Conservation (phyloP, 805 yeast genomes). For the Debaryomyces prosopidis region DNA sequence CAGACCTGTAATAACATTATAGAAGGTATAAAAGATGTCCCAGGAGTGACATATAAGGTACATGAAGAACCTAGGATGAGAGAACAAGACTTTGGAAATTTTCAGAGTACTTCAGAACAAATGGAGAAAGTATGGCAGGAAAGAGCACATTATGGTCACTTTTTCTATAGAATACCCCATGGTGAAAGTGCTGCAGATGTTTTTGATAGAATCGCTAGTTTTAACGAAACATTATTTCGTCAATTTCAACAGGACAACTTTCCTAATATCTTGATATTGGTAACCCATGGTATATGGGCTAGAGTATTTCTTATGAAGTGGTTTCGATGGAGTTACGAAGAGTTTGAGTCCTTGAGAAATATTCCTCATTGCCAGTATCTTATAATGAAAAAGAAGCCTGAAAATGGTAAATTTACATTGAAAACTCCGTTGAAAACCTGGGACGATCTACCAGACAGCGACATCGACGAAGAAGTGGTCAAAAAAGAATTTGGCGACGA, state of each 20-base stretch:
- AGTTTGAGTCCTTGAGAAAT: slow-evolving; percentile 79
- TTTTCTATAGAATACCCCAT: slow-evolving; percentile 83
- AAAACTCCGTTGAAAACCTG: slow-evolving; percentile 68
- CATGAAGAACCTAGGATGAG: slow-evolving; percentile 90
- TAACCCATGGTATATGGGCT: slow-evolving; percentile 94
- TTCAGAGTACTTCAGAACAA: slow-evolving; percentile 72
- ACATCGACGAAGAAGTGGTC: slow-evolving; percentile 38
- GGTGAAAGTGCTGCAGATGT: slow-evolving; percentile 98
- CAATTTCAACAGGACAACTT: slow-evolving; percentile 70
- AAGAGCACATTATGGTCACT: slow-evolving; percentile 78
- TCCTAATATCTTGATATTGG: slow-evolving; percentile 80
- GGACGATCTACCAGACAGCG: slow-evolving; percentile 57
- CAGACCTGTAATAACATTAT: slow-evolving; percentile 77
- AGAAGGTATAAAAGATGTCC: slow-evolving; percentile 51
- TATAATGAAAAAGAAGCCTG: slow-evolving; percentile 64
- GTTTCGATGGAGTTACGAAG: slow-evolving; percentile 91
- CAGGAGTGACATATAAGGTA: slow-evolving; percentile 48
- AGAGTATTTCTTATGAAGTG: slow-evolving; percentile 91
- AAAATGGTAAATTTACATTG: slow-evolving; percentile 53
- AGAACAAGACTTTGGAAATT: slow-evolving; percentile 95
- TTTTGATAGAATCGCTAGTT: slow-evolving; percentile 85
- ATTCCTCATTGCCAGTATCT: slow-evolving; percentile 84
- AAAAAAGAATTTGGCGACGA: slow-evolving; percentile 37
- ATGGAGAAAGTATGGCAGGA: slow-evolving; percentile 85
- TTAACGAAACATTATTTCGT: slow-evolving; percentile 82